These are phyloP conservation scores for Phyllosticta capitalensis DNA, from an alignment of 2,329 filamentous ascomycete species.

Conservation along the genomic window DNA sequence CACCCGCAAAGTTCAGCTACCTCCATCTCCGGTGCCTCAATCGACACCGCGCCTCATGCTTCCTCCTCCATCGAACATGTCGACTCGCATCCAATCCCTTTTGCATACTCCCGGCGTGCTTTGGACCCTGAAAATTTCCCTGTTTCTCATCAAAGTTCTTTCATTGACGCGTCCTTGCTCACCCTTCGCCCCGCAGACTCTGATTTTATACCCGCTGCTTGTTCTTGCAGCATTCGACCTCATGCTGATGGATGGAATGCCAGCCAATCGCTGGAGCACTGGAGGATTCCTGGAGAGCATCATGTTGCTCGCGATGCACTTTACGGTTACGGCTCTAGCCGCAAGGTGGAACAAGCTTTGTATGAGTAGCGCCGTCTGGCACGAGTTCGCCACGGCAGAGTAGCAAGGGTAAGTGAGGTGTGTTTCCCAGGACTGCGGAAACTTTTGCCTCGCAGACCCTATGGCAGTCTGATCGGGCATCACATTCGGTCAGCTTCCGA, in stretches of 20 bases:
- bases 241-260: slow-evolving; percentile 18
- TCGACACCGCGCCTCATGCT: slow-evolving; percentile 6
- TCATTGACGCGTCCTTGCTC: slow-evolving; percentile 59
- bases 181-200: slow-evolving; percentile 57
- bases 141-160: slow-evolving; percentile 62
- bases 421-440: neutral
- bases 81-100: slow-evolving; percentile 24
- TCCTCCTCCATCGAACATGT: slow-evolving; percentile 16
- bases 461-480: too few relatives aligned
- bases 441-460: neutral
- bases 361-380: slow-evolving; percentile 16
- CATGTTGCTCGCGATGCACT: slow-evolving; percentile 38
- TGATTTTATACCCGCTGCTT: slow-evolving; percentile 58
- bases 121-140: slow-evolving; percentile 40
- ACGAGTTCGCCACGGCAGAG: neutral
- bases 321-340: slow-evolving; percentile 33
- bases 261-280: neutral
- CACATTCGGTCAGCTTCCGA: neutral
- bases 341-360: slow-evolving; percentile 22
- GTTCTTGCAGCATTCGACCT: slow-evolving; percentile 58
- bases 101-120: slow-evolving; percentile 24
- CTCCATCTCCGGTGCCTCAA: neutral
- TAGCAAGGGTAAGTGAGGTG: neutral
- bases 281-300: slow-evolving; percentile 25
- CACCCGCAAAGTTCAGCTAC: slow-evolving; percentile 1